Base-by-base conservation (phyloP, 768 basidiomycete species). In the Boletus reticuloceps region DNA sequence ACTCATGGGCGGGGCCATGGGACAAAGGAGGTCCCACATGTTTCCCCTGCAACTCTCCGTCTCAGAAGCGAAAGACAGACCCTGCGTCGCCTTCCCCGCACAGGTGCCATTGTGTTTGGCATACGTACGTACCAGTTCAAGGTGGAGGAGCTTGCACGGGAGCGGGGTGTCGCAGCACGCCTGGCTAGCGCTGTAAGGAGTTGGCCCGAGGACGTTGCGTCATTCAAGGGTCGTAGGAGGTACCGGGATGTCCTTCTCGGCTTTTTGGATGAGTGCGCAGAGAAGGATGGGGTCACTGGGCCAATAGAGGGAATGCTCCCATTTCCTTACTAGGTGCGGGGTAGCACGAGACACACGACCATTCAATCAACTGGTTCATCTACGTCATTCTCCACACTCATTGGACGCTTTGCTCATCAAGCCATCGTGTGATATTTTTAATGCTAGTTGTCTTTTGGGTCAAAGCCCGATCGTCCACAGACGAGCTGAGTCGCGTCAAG, bases 21-120 rank as follows among this genome's bases (percentile, higher is more conserved):
- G n/a, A 47, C 54, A 20, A 37, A 8, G 22, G 56, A 56, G 7
- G n/a, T 51, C 27, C 20, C 56, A 0, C 38, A 46, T 48, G 19
- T 74, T 29, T 71, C 68, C 9, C 72, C 79, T 29, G 74, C 77
- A 16, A 74, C 75, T 22, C 69, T 90, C 38, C 79, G 79, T 7
- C 71, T 89, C 51, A 75, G 89, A 45, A 77, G 77, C 22, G 89
- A 89, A 64, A 74, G 88, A n/a, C 87, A 90, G 72, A 86, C 83
- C 12, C 71, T 90, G 50, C 76, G 87, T 36, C 75, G 89, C 19
- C 76, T 91, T 41, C 79, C 83, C 2, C 72, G 75, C 8, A 83
- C 81, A 25, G 87, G 89, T 5, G 85, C 82, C 7, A 75, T 91
- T 34, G 73, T 85, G 27, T 91, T 91, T 67, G 86, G 84, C 38